These are phyloP conservation scores for Labyrinthula sp. DNA, from an alignment of 352 stramenopile species.

Conservation along the genomic window DNA sequence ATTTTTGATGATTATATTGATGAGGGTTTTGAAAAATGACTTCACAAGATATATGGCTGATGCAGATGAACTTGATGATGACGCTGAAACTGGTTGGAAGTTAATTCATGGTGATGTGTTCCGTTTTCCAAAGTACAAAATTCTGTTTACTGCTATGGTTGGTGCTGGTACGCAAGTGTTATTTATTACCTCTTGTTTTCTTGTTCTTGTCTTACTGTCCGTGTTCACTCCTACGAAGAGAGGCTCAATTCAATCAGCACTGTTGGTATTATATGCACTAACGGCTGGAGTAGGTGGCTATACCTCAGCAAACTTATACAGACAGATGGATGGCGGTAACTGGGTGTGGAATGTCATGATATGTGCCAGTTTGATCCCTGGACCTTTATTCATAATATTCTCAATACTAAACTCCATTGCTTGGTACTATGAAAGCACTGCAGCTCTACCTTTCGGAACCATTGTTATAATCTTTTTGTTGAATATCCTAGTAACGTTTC, in stretches of 20 bases:
- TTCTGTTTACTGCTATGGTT: constrained; percentile 65
- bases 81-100: constrained; percentile 74
- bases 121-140: constrained; percentile 63
- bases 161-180: constrained; percentile 79
- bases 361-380: constrained; percentile 65
- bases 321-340: constrained; percentile 68
- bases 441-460: constrained; percentile 75
- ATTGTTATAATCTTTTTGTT: constrained; percentile 77
- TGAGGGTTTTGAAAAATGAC: constrained; percentile 88
- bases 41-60: constrained; percentile 86
- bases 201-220: constrained; percentile 64
- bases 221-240: constrained; percentile 73
- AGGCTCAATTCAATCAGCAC: constrained; percentile 67
- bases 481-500: constrained; percentile 70
- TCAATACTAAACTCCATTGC: constrained; percentile 80
- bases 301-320: constrained; percentile 68
- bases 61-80: constrained; percentile 54
- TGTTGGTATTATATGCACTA: constrained; percentile 76
- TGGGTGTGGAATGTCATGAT: constrained; percentile 84
- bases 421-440: constrained; percentile 75
- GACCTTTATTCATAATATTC: constrained; percentile 67
- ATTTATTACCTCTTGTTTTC: constrained; percentile 62
- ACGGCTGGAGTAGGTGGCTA: constrained; percentile 75
- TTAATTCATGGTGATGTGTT: constrained; percentile 88
- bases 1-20: constrained; percentile 84